phyloP scores from a whole-genome alignment of 176 grass and related monocot genomes.

The Triticum timopheevii region DNA sequence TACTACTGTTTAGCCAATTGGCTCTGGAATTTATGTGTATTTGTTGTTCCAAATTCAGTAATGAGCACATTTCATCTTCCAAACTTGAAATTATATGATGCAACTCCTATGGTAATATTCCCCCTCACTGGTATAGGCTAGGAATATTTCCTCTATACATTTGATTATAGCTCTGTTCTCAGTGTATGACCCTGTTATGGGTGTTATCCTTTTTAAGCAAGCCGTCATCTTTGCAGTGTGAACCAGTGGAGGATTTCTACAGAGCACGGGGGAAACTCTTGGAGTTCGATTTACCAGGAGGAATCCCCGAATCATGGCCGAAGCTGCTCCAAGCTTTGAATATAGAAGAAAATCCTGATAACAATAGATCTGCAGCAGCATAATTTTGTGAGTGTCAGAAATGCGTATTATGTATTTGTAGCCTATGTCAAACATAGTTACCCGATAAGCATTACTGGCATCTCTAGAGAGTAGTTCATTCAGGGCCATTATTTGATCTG shows the following conservation, averaged over 20 bases:
- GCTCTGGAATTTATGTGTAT: neutral
- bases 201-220: neutral
- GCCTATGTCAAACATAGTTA: neutral
- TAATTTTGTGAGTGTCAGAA: slow-evolving; percentile 26
- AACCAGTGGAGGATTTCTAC: slow-evolving; percentile 93
- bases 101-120: neutral
- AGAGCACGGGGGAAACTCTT: slow-evolving; percentile 68
- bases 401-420: neutral
- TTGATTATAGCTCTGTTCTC: neutral
- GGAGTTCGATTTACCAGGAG: slow-evolving; percentile 87
- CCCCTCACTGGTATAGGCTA: neutral
- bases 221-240: slow-evolving; percentile 39
- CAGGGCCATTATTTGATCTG: slow-evolving; percentile 8
- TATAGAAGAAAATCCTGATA: slow-evolving; percentile 65
- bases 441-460: slow-evolving; percentile 10
- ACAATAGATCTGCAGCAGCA: slow-evolving; percentile 61
- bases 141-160: neutral
- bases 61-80: neutral
- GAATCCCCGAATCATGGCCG: slow-evolving; percentile 76
- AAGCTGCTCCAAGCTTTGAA: slow-evolving; percentile 82
- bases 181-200: no score
- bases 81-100: neutral
- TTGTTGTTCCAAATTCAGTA: neutral
- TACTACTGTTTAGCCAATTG: neutral
- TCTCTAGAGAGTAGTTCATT: slow-evolving; percentile 28